phyloP scores from a whole-genome alignment of 176 grass and related monocot genomes.

The Secale cereale region DNA sequence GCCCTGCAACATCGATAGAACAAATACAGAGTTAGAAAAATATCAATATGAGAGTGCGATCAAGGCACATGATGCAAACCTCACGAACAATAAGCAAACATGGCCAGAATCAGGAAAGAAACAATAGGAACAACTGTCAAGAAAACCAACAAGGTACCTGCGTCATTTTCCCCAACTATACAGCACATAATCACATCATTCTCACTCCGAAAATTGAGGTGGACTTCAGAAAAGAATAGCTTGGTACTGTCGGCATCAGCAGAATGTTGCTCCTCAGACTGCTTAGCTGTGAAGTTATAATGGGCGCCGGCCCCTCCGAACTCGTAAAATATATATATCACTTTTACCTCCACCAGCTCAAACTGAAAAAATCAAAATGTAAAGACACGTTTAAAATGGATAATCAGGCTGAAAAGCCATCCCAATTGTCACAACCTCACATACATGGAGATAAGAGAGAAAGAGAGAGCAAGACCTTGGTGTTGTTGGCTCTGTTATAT shows the following conservation, averaged over 20 bases:
- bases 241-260: neutral
- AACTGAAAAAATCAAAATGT: neutral
- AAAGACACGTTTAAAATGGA: neutral
- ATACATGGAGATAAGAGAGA: neutral
- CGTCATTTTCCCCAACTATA: conserved; percentile 4
- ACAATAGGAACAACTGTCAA: neutral
- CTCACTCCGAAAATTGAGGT: neutral
- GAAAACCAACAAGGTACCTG: neutral
- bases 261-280: neutral
- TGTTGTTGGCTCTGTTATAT: neutral
- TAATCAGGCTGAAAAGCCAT: neutral
- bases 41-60: neutral
- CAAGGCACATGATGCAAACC: neutral
- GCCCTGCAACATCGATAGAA: neutral
- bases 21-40: neutral
- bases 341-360: neutral
- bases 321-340: conserved; percentile 6
- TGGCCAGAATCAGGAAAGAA: neutral
- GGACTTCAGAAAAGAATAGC: conserved; percentile 21
- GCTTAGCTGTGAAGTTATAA: conserved; percentile 25
- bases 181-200: conserved; percentile 4
- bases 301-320: neutral
- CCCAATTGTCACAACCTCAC: neutral
- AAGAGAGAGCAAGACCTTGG: neutral
- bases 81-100: neutral